A percentile compares a stretch with the other conserved stretches of the same genome.
Evolutionary conservation across 2,329 filamentous ascomycete genomes (phyloP).

Genomic region (Westerdykella sp.): DNA sequence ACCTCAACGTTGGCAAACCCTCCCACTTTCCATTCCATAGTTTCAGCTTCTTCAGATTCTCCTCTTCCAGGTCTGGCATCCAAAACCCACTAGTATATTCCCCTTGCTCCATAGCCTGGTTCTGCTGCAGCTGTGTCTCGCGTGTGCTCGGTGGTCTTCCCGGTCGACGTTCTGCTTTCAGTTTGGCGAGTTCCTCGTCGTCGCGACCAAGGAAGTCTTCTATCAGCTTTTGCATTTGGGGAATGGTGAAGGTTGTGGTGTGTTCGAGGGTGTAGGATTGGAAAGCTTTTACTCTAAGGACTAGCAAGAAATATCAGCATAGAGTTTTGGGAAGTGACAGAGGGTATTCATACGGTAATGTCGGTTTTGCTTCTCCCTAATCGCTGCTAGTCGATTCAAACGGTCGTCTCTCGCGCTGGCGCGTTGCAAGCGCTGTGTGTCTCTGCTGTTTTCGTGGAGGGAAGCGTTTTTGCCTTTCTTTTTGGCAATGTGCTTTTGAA

Average conservation of each 20-base stretch:
- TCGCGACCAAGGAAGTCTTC: slow-evolving; percentile 51
- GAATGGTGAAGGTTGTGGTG: slow-evolving; percentile 41
- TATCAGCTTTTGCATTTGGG: slow-evolving; percentile 51
- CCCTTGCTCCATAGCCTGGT: slow-evolving; percentile 63
- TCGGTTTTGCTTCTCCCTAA: slow-evolving; percentile 67
- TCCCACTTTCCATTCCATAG: slow-evolving; percentile 82
- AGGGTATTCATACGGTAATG: slow-evolving; percentile 53
- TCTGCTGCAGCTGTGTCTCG: slow-evolving; percentile 71
- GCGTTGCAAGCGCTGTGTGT: slow-evolving; percentile 73
- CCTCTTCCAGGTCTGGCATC: slow-evolving; percentile 71
- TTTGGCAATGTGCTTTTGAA: slow-evolving; percentile 82
- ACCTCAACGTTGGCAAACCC: slow-evolving; percentile 67
- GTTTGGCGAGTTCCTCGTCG: slow-evolving; percentile 61
- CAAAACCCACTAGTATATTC: slow-evolving; percentile 82
- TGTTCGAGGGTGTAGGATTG: slow-evolving; percentile 57
- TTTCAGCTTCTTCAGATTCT: slow-evolving; percentile 60
- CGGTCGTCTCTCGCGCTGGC: slow-evolving; percentile 78
- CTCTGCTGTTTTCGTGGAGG: slow-evolving; percentile 81
- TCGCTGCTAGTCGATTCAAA: slow-evolving; percentile 63
- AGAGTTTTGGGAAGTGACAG: not conserved
- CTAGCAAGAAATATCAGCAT: slow-evolving; percentile 35
- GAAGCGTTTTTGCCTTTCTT: slow-evolving; percentile 71
- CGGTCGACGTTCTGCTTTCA: slow-evolving; percentile 65
- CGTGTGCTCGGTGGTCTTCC: slow-evolving; percentile 72
- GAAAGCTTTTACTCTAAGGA: slow-evolving; percentile 65